Evolutionary conservation across 768 basidiomycete species (phyloP), one percentile per base, ranked within the genome.

Genomic region (Russula lepida): DNA sequence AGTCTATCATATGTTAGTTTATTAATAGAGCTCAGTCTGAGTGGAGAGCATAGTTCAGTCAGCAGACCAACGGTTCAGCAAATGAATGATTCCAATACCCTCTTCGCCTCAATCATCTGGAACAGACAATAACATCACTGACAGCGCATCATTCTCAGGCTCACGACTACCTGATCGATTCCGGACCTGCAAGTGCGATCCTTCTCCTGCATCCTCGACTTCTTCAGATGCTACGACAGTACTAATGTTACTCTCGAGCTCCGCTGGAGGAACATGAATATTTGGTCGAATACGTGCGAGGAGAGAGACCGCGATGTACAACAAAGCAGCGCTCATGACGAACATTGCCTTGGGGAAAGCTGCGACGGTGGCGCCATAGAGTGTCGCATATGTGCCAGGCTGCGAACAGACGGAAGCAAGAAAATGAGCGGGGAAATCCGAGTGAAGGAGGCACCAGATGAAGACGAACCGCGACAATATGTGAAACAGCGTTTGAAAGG

Each of bases 321-420:
- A 60, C 43, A 66, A 58, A 15, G 13, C n/a, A 0, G 64, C 59
- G 32, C 60, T 65, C 37, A 62, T 43, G 30, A 66, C 21, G 54
- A 66, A 66, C 50, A 66, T 66, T 9, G 60, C 57, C 60, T 65
- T 66, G 2, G 66, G 66, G 33, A 52, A 66, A 12, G 37, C 35
- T 1, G 60, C 66, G 13, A 66, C 66, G 9, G 66, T 66, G 5
- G 54, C 52, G 13, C 60, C 59, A 23, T 66, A 66, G 21, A 66
- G 62, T 7, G 41, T 47, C 19, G 66, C 66, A n/a, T 66, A 66
- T 27, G 58, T 65, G n/a, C 59, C 66, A 12, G 66, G 66, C 66
- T 66, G 35, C 46, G 41, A 27, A 28, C 19, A 32, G 33, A 50
- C 13, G 25, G 28, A 21, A 8, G 50, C 13, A 35, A 23, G 15